Evolutionary conservation across 2,329 filamentous ascomycete genomes (phyloP).

Genomic region (Colletotrichum endophyticum): DNA sequence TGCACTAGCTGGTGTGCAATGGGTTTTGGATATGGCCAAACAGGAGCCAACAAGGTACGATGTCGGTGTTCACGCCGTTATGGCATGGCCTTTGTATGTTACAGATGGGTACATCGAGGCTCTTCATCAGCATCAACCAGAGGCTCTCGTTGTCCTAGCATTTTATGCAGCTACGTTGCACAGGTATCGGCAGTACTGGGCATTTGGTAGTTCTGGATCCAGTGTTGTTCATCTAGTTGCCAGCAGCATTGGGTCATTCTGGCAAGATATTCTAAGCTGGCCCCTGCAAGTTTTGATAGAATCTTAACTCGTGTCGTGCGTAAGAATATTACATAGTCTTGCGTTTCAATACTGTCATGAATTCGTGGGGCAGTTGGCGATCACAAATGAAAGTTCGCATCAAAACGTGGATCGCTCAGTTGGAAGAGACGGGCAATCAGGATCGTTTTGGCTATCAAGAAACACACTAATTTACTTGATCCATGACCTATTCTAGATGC

Average conservation of each 20-base stretch:
- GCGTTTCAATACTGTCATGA: not conserved
- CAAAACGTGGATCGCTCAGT: not conserved
- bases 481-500: not conserved
- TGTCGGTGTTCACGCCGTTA: slow-evolving; percentile 26
- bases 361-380: no score
- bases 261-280: slow-evolving; percentile 37
- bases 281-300: slow-evolving; percentile 32
- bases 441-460: not conserved
- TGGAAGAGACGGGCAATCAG: not conserved
- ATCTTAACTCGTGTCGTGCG: not conserved
- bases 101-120: slow-evolving; percentile 36
- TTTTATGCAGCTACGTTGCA: slow-evolving; percentile 49
- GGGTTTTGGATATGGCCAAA: slow-evolving; percentile 15
- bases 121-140: slow-evolving; percentile 37
- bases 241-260: slow-evolving; percentile 35
- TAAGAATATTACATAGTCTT: not conserved
- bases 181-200: slow-evolving; percentile 34
- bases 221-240: slow-evolving; percentile 35
- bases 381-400: not conserved
- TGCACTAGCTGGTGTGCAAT: slow-evolving; percentile 17
- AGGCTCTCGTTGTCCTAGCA: slow-evolving; percentile 42
- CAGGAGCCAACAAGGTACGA: not conserved
- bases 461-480: not conserved
- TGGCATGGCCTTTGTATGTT: slow-evolving; percentile 39
- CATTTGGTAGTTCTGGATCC: slow-evolving; percentile 34